Evolutionary conservation across 352 stramenopile species (phyloP).

Genomic region (Pythium utonaiense): DNA sequence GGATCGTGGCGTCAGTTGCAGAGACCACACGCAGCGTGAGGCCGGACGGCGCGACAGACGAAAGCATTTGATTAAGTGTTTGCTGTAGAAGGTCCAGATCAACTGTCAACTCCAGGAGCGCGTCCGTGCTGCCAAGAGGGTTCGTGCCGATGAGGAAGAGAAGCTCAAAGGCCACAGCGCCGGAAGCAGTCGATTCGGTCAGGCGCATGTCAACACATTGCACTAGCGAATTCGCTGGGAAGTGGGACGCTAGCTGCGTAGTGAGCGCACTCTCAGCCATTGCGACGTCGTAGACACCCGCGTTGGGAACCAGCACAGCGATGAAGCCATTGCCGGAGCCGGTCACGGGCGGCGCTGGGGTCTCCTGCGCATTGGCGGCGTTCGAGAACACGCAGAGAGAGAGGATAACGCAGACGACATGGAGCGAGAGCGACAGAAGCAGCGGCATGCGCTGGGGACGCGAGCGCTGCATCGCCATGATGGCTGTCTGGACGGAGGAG

Average conservation of each 20-base stretch:
- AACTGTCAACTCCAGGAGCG: not conserved
- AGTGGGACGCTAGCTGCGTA: not conserved
- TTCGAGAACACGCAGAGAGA: not conserved
- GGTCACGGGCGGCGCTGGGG: not conserved
- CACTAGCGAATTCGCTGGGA: not conserved
- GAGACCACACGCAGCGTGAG: not conserved
- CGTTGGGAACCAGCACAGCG: conserved; percentile 1
- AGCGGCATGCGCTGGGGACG: not conserved
- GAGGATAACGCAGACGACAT: not conserved
- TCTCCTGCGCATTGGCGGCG: not conserved
- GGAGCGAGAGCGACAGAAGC: not conserved
- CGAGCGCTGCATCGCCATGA: not conserved
- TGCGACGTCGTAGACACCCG: conserved; percentile 6
- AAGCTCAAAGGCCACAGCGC: conserved; percentile 8
- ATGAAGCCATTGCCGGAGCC: conserved; percentile 13
- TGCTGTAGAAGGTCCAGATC: conserved; percentile 3
- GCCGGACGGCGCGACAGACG: not conserved
- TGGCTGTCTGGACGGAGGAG: not conserved
- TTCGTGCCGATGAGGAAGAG: conserved; percentile 20
- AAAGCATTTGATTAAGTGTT: not conserved
- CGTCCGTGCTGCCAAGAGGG: not conserved
- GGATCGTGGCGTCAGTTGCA: not conserved
- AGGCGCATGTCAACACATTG: conserved; percentile 11
- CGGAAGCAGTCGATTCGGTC: not conserved
- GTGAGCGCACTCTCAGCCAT: conserved; percentile 6